phyloP scores from a whole-genome alignment of 495 filamentous ascomycete genomes.

The Penicillium roqueforti region DNA sequence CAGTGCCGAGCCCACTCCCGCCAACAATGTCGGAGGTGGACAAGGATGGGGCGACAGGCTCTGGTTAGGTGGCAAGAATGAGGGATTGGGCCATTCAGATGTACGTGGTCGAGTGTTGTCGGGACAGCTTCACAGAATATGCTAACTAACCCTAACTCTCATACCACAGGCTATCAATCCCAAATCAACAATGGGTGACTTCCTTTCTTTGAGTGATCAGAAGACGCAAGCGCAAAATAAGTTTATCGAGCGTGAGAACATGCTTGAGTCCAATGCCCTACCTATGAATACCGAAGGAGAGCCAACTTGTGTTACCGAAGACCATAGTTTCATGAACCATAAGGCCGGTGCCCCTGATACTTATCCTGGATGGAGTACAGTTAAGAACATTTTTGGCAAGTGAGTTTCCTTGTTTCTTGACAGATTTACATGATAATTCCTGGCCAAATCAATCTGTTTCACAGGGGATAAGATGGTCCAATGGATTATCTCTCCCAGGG shows the following conservation, averaged over 20 bases:
- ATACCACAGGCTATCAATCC: slow-evolving; percentile 20
- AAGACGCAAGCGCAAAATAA: slow-evolving; percentile 29
- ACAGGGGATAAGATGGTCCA: not conserved
- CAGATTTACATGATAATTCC: not conserved
- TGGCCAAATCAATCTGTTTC: not conserved
- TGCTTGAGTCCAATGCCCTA: not conserved
- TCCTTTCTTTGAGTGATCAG: slow-evolving; percentile 31
- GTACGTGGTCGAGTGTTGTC: slow-evolving; percentile 11
- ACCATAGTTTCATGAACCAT: slow-evolving; percentile 34
- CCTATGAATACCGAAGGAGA: slow-evolving; percentile 11
- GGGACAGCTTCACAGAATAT: not conserved
- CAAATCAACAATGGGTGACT: slow-evolving; percentile 25
- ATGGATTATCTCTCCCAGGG: not conserved
- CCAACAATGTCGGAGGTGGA: slow-evolving; percentile 29
- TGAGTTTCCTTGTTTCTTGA: slow-evolving; percentile 14
- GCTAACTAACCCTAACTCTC: not conserved
- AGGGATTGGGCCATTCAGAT: slow-evolving; percentile 26
- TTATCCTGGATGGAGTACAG: slow-evolving; percentile 33
- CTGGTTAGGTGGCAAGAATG: slow-evolving; percentile 18
- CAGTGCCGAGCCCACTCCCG: slow-evolving; percentile 29
- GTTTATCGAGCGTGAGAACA: slow-evolving; percentile 18
- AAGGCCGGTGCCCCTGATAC: slow-evolving; percentile 33
- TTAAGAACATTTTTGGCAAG: slow-evolving; percentile 20
- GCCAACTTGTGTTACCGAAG: slow-evolving; percentile 30
- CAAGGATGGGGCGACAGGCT: slow-evolving; percentile 19